These are phyloP conservation scores for Diplodia corticola DNA, from an alignment of 2,329 filamentous ascomycete species.

Conservation along the genomic window DNA sequence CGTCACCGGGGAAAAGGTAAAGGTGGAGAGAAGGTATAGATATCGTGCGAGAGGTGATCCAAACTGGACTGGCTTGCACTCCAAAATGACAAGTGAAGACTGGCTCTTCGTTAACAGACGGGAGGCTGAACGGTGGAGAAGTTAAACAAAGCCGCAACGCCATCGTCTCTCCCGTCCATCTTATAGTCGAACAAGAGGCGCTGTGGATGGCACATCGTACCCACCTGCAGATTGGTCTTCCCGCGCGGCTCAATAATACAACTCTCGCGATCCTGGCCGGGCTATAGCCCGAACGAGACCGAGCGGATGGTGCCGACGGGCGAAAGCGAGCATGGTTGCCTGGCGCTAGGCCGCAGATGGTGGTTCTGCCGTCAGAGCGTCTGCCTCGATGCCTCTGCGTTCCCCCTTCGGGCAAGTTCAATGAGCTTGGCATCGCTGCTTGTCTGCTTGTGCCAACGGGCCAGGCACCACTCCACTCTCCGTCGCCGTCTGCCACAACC, in stretches of 20 bases:
- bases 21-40: not conserved
- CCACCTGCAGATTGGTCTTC: not conserved
- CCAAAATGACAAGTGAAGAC: no score
- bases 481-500: not conserved
- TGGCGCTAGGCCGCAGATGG: not conserved
- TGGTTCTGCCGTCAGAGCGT: not conserved
- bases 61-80: no score
- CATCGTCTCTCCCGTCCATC: slow-evolving; percentile 1
- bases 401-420: not conserved
- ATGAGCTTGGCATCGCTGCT: not conserved
- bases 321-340: not conserved
- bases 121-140: not conserved
- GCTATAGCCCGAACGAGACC: not conserved
- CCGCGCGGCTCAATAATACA: not conserved
- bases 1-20: not conserved
- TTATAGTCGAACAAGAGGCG: slow-evolving; percentile 1
- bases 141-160: not conserved
- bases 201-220: not conserved
- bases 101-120: not conserved
- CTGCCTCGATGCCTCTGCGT: not conserved
- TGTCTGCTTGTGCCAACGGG: not conserved
- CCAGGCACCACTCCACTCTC: not conserved
- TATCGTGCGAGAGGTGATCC: no score
- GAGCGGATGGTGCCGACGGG: not conserved
- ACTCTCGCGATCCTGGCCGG: slow-evolving; percentile 1